A percentile compares a stretch with the other conserved stretches of the same genome.
Evolutionary conservation across 495 filamentous ascomycete species (phyloP).

Genomic region (Chaetomium fimeti): DNA sequence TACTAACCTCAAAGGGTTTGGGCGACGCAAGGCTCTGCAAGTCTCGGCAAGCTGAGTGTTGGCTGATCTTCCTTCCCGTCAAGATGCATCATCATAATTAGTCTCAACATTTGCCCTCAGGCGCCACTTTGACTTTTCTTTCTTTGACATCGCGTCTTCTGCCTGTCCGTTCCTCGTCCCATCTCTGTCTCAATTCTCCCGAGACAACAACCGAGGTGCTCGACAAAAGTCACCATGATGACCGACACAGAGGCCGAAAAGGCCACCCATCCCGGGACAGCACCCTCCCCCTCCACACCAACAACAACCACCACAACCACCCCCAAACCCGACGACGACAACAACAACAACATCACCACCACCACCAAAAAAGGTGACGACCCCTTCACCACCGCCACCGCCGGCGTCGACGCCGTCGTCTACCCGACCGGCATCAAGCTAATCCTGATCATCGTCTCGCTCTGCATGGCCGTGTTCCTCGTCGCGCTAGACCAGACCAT

Average conservation of each 20-base stretch:
- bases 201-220: neutral
- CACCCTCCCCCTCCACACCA: neutral
- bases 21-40: no score
- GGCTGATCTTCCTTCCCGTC: no score
- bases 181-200: neutral
- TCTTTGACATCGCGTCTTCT: no score
- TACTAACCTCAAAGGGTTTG: no score
- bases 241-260: conserved; percentile 28
- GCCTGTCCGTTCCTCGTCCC: neutral
- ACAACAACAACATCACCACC: conserved; percentile 1
- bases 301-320: conserved; percentile 15
- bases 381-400: conserved; percentile 1
- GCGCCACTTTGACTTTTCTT: neutral
- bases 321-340: neutral
- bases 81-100: neutral
- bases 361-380: conserved; percentile 7
- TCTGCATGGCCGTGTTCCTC: conserved; percentile 57
- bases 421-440: conserved; percentile 51
- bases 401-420: conserved; percentile 25
- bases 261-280: neutral
- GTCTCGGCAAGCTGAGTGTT: no score
- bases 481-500: conserved; percentile 65
- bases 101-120: neutral
- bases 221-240: conserved; percentile 17
- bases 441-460: conserved; percentile 48